Base-by-base conservation (phyloP, 768 basidiomycete genomes). In the Tylopilus sp. region DNA sequence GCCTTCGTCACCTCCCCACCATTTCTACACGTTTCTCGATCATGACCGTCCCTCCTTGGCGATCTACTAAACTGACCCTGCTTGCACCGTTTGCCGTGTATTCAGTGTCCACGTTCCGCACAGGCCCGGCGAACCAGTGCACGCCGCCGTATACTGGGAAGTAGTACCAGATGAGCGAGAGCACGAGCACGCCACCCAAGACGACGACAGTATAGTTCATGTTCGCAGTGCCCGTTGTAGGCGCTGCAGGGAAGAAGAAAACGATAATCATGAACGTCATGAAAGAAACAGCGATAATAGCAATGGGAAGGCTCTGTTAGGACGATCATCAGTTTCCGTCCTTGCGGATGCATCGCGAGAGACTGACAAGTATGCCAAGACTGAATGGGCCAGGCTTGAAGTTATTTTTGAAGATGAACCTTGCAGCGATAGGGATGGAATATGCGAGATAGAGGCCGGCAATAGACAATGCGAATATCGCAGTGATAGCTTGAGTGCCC, bases 171-270 rank as follows among this genome's bases (percentile, higher is more conserved):
- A 73, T 55, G 11, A 84, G 59, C 3, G 84, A 79, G 25, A 88
- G 74, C 5, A 74, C 41, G 48, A 87, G 68, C 3, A 82, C 76
- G 3, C 82, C 85, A 0, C 82, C 82, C 3, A 84, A 68, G 6
- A 91, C 86, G 26, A 86, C 81, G 30, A 85, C 73, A 0, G 83
- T 79, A 59, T 90, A 90, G 67, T 89, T 89, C 87, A 91, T 88
- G 46, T 71, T 68, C 11, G 72, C 60, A 2, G 72, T 69, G 22
- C 62, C 66, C 1, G 84, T 74, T 13, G 67, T 63, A 3, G 80
- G 79, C 28, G 73, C 76, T 12, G 77, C 63, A 9, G 85, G 88
- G 75, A 88, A 89, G 55, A 83, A 70, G 65, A 86, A 81, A 1
- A 86, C 77, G 45, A 85, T 58, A 42, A 71, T 66, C 77, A 85